phyloP scores from a whole-genome alignment of 495 filamentous ascomycete genomes.

The Penicillium daleae region DNA sequence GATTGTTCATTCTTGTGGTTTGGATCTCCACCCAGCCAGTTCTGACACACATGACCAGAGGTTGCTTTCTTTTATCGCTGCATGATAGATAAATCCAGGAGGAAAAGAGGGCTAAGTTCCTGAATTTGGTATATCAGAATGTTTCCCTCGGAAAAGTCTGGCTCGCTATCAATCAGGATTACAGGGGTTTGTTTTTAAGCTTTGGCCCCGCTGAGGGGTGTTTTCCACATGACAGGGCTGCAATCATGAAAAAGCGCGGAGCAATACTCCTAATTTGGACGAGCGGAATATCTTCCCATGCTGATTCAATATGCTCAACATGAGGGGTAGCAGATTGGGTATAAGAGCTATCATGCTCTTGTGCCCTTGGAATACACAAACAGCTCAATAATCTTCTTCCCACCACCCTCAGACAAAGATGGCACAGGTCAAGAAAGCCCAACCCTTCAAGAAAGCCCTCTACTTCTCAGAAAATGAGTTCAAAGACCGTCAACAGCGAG shows the following conservation, averaged over 20 bases:
- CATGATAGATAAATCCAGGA: neutral
- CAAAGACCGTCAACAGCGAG: slow-evolving; percentile 16
- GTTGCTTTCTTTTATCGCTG: neutral
- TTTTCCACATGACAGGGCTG: neutral
- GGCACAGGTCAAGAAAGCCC: slow-evolving; percentile 19
- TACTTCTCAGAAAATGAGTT: slow-evolving; percentile 27
- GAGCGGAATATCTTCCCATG: neutral
- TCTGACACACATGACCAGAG: neutral
- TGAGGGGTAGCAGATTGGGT: slow-evolving; percentile 1
- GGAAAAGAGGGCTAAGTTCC: neutral
- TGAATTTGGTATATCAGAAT: neutral
- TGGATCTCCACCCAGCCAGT: too few species aligned
- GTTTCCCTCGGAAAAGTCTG: neutral
- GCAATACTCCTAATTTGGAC: slow-evolving; percentile 8
- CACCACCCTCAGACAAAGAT: slow-evolving; percentile 6
- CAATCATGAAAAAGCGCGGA: neutral
- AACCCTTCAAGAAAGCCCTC: slow-evolving; percentile 28
- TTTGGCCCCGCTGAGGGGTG: neutral
- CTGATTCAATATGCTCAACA: neutral
- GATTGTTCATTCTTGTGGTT: neutral
- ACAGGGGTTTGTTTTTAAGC: neutral
- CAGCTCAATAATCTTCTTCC: neutral
- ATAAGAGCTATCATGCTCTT: slow-evolving; percentile 4
- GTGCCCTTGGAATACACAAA: neutral
- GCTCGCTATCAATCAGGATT: neutral